These are phyloP conservation scores for Blastobotrys elegans DNA, from an alignment of 1,139 yeast genomes.

Conservation along the genomic window DNA sequence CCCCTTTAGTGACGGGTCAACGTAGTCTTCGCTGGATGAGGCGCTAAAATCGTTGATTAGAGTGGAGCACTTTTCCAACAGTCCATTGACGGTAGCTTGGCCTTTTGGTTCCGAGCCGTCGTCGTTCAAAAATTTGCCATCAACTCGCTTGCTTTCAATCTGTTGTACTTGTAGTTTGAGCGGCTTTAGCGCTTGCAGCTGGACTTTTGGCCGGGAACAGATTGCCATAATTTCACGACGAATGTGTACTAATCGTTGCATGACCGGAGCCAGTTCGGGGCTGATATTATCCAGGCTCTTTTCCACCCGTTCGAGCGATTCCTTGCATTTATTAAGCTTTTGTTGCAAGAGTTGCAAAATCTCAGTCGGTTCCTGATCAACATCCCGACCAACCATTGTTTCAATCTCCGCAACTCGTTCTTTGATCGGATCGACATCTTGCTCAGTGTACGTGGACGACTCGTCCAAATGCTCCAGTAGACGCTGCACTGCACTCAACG, in stretches of 20 bases:
- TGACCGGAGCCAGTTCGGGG: conserved; percentile 34
- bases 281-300: conserved; percentile 29
- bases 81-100: conserved; percentile 47
- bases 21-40: conserved; percentile 43
- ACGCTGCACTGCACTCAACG: conserved; percentile 77
- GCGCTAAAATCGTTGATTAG: conserved; percentile 65
- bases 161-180: conserved; percentile 39
- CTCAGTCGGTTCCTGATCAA: conserved; percentile 29
- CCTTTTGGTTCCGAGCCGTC: conserved; percentile 36
- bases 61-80: conserved; percentile 73
- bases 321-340: conserved; percentile 29
- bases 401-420: conserved; percentile 65
- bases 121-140: conserved; percentile 41
- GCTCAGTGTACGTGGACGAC: conserved; percentile 73
- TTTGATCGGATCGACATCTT: conserved; percentile 73
- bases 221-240: conserved; percentile 50
- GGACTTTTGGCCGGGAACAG: conserved; percentile 41
- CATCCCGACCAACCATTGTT: conserved; percentile 44
- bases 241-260: conserved; percentile 41
- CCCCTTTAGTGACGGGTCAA: conserved; percentile 47
- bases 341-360: conserved; percentile 29
- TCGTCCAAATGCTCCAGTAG: conserved; percentile 76
- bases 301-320: conserved; percentile 25
- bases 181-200: conserved; percentile 32
- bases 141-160: conserved; percentile 41